These are phyloP conservation scores for Sporobolomyces roseus DNA, from an alignment of 768 basidiomycete species.

Conservation along the genomic window DNA sequence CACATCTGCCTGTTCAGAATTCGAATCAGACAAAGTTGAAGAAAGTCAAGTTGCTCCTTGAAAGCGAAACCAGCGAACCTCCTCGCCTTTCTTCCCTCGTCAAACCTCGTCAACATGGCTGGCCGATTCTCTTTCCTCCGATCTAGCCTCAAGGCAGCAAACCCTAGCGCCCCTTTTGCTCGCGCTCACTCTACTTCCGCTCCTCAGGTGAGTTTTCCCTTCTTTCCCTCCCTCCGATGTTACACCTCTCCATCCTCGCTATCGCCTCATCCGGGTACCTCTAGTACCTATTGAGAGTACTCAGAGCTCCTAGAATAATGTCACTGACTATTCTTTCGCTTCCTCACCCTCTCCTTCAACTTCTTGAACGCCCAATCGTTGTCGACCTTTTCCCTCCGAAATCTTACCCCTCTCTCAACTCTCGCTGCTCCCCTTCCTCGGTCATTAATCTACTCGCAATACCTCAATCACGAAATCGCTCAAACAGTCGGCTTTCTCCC, in stretches of 20 bases:
- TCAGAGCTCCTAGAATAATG: neutral
- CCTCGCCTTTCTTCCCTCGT: neutral
- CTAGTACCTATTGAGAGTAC: too few species aligned
- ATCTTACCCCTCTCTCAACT: too few species aligned
- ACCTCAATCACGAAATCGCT: neutral
- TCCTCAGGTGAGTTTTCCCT: conserved; percentile 6
- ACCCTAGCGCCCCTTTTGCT: conserved; percentile 10
- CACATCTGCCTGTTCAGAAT: too few species aligned
- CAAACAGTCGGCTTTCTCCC: conserved; percentile 15
- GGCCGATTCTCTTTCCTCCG: conserved; percentile 27
- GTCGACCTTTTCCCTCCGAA: conserved; percentile 28
- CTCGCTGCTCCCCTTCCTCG: too few species aligned
- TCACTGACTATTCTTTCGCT: neutral
- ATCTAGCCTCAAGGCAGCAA: conserved; percentile 11
- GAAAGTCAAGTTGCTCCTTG: too few species aligned
- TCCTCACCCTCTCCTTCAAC: neutral
- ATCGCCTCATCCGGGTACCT: neutral
- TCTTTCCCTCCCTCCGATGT: neutral
- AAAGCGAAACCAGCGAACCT: too few species aligned
- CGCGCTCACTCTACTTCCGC: conserved; percentile 22
- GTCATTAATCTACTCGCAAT: neutral
- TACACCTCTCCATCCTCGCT: neutral
- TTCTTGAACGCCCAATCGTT: conserved; percentile 22
- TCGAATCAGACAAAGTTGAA: too few species aligned
- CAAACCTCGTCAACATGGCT: conserved; percentile 14